A percentile compares a stretch with the other conserved stretches of the same genome.
Evolutionary conservation across 2,329 filamentous ascomycete species (phyloP).

Genomic region (Trichophyton equinum): DNA sequence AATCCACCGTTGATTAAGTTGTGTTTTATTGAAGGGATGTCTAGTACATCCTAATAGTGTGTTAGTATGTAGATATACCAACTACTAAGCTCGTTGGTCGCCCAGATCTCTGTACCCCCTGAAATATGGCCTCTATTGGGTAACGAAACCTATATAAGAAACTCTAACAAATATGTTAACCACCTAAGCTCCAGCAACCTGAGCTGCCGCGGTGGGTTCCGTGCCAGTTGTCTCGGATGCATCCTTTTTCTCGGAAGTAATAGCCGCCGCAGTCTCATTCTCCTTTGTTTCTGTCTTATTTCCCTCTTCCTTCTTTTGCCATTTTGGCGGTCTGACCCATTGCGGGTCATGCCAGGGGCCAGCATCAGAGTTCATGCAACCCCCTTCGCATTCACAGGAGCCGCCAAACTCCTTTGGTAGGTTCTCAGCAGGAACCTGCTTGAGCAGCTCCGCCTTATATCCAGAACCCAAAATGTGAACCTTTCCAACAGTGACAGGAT

Average conservation of each 20-base stretch:
- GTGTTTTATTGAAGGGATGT: no score
- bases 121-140: neutral
- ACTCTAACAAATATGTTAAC: neutral
- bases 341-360: constrained; percentile 20
- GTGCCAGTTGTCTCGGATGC: neutral
- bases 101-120: neutral
- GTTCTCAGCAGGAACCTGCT: neutral
- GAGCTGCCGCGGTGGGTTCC: neutral
- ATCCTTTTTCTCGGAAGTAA: neutral
- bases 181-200: neutral
- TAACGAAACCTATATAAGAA: neutral
- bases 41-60: no score
- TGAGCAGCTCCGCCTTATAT: neutral
- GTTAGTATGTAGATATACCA: neutral
- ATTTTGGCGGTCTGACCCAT: constrained; percentile 21
- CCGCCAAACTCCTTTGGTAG: neutral
- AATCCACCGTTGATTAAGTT: no score
- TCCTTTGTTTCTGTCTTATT: neutral
- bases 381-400: neutral
- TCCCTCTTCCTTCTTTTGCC: constrained; percentile 30
- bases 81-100: neutral
- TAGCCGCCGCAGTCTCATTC: neutral
- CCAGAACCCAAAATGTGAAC: neutral
- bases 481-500: neutral
- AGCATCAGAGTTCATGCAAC: neutral